Base-by-base conservation (phyloP, 2,329 filamentous ascomycete species). In the Aschersonia sp. region DNA sequence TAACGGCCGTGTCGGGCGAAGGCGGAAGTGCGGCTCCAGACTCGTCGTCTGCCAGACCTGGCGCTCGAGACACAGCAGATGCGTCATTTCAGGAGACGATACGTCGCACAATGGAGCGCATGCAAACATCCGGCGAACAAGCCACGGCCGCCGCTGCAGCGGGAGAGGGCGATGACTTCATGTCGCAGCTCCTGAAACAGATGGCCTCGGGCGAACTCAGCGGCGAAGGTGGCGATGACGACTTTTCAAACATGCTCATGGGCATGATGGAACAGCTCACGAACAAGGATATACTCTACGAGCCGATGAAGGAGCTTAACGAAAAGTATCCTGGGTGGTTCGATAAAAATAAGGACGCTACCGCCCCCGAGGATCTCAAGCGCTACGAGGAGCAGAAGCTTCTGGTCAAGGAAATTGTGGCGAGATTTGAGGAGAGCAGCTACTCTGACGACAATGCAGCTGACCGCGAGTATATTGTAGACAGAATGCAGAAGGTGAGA, bases 221-320 rank as follows among this genome's bases (percentile, higher is more conserved):
- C n/a, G 60, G 59, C n/a, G 81, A 77, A 8, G 66, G 64, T 39
- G 58, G 61, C 46, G 87, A 96, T 49, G 88, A 92, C 57, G 88
- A 94, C 56, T 85, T 97, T 58, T 88, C 87, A 49, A 90, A 94
- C 68, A 87, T 97, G 80, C 77, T 98, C 50, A 79, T 94, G 75
- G 86, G 85, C 47, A 95, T 97, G 87, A 97, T 98, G 90, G 87
- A 97, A 68, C 89, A 98, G 65, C 75, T 98, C 53, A 97, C 92
- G 4, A 95, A 94, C 65, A 97, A 95, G 70, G 92, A 97, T 56
- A 96, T 98, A 53, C 68, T 98, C 46, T 97, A 97, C 62, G 90
- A 98, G 68, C 92, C 92, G 2, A 96, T 98, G 88, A 95, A 95
- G 70, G 92, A 98, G 67, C 71, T 98, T 44, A 71, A 94, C 63